Conservation (phyloP, 345 rosid genomes). For the Salix dunnii region DNA sequence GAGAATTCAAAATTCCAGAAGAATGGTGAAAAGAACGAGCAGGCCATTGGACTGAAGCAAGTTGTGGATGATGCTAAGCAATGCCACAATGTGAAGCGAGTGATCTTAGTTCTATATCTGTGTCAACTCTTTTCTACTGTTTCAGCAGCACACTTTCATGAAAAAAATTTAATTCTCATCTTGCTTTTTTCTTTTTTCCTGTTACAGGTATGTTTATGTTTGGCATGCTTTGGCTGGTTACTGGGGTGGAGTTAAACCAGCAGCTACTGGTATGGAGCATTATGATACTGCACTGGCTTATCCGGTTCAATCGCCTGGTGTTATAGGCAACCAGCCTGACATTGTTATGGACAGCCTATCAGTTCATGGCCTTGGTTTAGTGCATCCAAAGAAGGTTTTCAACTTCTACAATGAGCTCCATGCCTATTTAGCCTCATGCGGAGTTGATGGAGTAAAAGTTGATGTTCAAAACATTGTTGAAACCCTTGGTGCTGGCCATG, state of each 20-base stretch:
- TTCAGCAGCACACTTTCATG: no score
- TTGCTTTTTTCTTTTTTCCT: not conserved
- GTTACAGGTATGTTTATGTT: slow-evolving; percentile 63
- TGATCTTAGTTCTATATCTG: slow-evolving; percentile 7
- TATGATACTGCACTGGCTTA: slow-evolving; percentile 84
- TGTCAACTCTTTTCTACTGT: no score
- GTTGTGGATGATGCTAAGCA: slow-evolving; percentile 83
- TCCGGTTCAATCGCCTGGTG: slow-evolving; percentile 85
- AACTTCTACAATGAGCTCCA: slow-evolving; percentile 97
- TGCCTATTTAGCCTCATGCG: slow-evolving; percentile 86
- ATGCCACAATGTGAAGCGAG: slow-evolving; percentile 76
- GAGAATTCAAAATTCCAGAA: slow-evolving; percentile 85
- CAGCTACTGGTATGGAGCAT: slow-evolving; percentile 92
- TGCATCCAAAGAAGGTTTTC: slow-evolving; percentile 85
- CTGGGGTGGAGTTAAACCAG: slow-evolving; percentile 99
- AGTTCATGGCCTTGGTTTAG: slow-evolving; percentile 88
- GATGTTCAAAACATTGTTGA: slow-evolving; percentile 95
- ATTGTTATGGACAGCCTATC: slow-evolving; percentile 88
- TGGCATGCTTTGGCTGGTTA: slow-evolving; percentile 99
- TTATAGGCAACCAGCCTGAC: slow-evolving; percentile 89
- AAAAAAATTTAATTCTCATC: not conserved
- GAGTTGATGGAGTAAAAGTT: slow-evolving; percentile 95
- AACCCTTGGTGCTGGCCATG: slow-evolving; percentile 93
- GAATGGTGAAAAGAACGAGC: slow-evolving; percentile 43
- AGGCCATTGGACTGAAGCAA: slow-evolving; percentile 55